A percentile compares a stretch with the other conserved stretches of the same genome.
Evolutionary conservation across 352 stramenopile species (phyloP).

Genomic region (Plasmopara viticola): DNA sequence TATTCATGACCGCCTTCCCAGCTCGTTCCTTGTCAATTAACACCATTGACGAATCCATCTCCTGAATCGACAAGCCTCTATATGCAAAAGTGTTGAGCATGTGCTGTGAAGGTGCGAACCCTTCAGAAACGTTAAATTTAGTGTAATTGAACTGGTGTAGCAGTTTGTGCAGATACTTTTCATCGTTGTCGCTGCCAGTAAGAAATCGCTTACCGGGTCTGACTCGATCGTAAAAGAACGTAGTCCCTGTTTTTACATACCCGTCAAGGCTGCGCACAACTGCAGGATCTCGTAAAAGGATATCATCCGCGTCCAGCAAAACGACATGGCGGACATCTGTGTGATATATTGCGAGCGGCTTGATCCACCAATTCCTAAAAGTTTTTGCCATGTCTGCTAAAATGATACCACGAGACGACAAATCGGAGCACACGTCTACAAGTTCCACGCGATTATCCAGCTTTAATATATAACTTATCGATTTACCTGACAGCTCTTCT

Average conservation of each 20-base stretch:
- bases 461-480: slow-evolving; percentile 8
- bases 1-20: slow-evolving; percentile 12
- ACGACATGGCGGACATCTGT: slow-evolving; percentile 17
- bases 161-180: slow-evolving; percentile 15
- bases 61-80: slow-evolving; percentile 12
- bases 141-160: slow-evolving; percentile 14
- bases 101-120: slow-evolving; percentile 10
- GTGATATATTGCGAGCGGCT: slow-evolving; percentile 15
- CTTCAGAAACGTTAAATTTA: slow-evolving; percentile 11
- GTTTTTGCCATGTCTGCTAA: slow-evolving; percentile 11
- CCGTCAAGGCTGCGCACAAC: slow-evolving; percentile 5
- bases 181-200: slow-evolving; percentile 21
- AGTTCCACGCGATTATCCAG: slow-evolving; percentile 14
- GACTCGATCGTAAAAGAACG: slow-evolving; percentile 23
- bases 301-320: slow-evolving; percentile 20
- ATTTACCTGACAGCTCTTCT: slow-evolving; percentile 14
- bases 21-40: slow-evolving; percentile 15
- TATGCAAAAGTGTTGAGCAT: slow-evolving; percentile 14
- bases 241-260: slow-evolving; percentile 15
- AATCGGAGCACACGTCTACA: slow-evolving; percentile 15
- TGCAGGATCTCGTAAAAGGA: slow-evolving; percentile 13
- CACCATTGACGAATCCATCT: slow-evolving; percentile 20
- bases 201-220: slow-evolving; percentile 25
- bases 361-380: slow-evolving; percentile 20
- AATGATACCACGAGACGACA: slow-evolving; percentile 2